Percentiles rank a stretch among this genome's conserved stretches.
These are phyloP conservation scores for Hemisphaericaspora lyxosophila DNA, from an alignment of 1,139 yeast genomes.

Conservation along the genomic window DNA sequence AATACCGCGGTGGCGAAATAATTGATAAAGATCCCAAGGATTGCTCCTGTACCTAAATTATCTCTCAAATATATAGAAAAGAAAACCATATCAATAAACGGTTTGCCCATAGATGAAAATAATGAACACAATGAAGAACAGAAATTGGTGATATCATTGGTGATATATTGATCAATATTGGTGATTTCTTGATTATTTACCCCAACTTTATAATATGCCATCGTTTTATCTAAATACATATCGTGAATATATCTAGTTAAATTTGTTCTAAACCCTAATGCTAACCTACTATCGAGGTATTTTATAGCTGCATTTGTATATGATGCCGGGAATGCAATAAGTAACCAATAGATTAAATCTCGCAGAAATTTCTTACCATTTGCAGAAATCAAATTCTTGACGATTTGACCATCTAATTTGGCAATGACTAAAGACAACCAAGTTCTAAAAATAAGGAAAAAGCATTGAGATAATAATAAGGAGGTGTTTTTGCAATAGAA, in stretches of 20 bases:
- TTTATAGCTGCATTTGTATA: slow-evolving; percentile 91
- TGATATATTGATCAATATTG: slow-evolving; percentile 73
- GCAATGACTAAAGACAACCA: slow-evolving; percentile 87
- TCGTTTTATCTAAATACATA: slow-evolving; percentile 74
- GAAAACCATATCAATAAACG: slow-evolving; percentile 82
- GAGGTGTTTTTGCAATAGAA: slow-evolving; percentile 67
- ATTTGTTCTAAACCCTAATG: slow-evolving; percentile 82
- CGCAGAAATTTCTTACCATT: slow-evolving; percentile 72
- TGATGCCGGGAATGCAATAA: slow-evolving; percentile 90
- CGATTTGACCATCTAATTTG: slow-evolving; percentile 87
- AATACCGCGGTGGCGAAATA: slow-evolving; percentile 79
- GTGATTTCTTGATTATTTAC: slow-evolving; percentile 46
- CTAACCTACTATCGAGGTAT: slow-evolving; percentile 71
- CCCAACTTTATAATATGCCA: slow-evolving; percentile 78
- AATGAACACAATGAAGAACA: slow-evolving; percentile 81
- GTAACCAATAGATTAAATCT: slow-evolving; percentile 82
- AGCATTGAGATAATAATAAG: slow-evolving; percentile 67
- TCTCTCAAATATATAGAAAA: slow-evolving; percentile 83
- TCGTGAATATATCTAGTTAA: slow-evolving; percentile 87
- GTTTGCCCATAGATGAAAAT: slow-evolving; percentile 88
- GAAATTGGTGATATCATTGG: slow-evolving; percentile 81
- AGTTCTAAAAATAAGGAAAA: slow-evolving; percentile 76
- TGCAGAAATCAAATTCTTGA: slow-evolving; percentile 83
- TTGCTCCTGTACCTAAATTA: slow-evolving; percentile 82
- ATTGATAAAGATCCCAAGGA: slow-evolving; percentile 76